These are phyloP conservation scores for Coemansia sp. DNA, from an alignment of 192 early-diverging fungal species.

Conservation along the genomic window DNA sequence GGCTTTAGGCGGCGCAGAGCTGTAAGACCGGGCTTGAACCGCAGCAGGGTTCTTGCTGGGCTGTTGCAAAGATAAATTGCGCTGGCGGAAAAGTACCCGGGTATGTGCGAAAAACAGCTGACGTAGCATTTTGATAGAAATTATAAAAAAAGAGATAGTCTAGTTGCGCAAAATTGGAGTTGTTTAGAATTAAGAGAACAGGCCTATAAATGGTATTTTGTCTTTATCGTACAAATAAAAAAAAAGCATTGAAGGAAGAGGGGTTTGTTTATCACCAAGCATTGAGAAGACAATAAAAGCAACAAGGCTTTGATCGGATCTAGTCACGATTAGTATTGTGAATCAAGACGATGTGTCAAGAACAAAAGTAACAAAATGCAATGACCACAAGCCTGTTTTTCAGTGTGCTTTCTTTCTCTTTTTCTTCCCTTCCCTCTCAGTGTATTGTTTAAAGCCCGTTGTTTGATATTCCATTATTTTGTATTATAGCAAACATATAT, in stretches of 20 bases:
- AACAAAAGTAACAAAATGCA: background rate
- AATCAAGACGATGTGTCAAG: background rate
- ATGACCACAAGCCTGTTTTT: background rate
- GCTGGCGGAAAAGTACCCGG: conserved; percentile 18
- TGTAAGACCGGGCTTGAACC: conserved; percentile 2
- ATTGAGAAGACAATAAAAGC: too few relatives aligned
- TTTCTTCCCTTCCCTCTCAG: background rate
- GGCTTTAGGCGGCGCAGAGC: background rate
- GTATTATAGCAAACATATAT: too few relatives aligned
- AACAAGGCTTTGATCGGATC: background rate
- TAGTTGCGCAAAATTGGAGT: too few relatives aligned
- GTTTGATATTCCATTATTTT: too few relatives aligned
- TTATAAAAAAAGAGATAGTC: too few relatives aligned
- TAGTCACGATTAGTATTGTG: background rate
- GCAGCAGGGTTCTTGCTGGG: background rate
- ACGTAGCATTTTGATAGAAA: conserved; percentile 14
- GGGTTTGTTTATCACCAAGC: too few relatives aligned
- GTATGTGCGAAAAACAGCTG: conserved; percentile 20
- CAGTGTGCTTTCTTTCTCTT: background rate
- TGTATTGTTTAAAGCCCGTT: too few relatives aligned
- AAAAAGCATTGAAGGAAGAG: too few relatives aligned
- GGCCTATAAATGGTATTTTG: too few relatives aligned
- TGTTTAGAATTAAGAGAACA: conserved; percentile 1
- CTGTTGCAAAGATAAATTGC: background rate
- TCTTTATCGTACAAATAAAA: too few relatives aligned